Conservation (phyloP, 176 grass and related monocot genomes). For the maize (Zea mays) region Zm-B73-REFERENCE-NAM-5.0 NC_050100.1:28060001-28060500, state of each 20-base stretch:
- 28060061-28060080: conserved; percentile 31
- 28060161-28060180: conserved; percentile 43
- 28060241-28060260: neutral
- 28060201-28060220: conserved; percentile 32
- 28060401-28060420: too few species aligned
- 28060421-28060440: too few species aligned
- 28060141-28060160: conserved; percentile 21
- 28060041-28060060: conserved; percentile 50
- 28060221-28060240: neutral
- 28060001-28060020: conserved; percentile 41
- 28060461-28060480: too few species aligned
- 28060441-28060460: too few species aligned
- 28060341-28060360: neutral
- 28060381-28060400: too few species aligned
- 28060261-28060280: neutral
- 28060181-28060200: conserved; percentile 33
- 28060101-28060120: too few species aligned
- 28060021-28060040: conserved; percentile 34
- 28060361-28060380: too few species aligned
- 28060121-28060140: too few species aligned
- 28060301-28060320: neutral
- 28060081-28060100: conserved; percentile 43
- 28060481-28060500: too few species aligned
- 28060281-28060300: neutral
- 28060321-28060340: neutral